Evolutionary conservation across 2,329 filamentous ascomycete genomes (phyloP).

Genomic region (Aureobasidium lini): DNA sequence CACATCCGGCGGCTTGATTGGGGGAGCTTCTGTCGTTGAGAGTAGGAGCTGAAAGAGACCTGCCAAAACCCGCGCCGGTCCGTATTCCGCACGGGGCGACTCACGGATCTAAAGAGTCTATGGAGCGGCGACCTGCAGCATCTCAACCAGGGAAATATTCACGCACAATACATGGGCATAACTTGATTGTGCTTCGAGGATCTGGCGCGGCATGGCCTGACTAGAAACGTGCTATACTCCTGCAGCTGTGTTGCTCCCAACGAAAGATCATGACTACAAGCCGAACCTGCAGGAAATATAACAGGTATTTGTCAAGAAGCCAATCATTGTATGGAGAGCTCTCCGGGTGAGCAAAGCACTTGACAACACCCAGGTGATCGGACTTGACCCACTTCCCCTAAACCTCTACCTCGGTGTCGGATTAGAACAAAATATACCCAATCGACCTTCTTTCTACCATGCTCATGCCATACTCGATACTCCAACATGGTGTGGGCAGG

Average conservation of each 20-base stretch:
- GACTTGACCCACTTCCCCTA: background rate
- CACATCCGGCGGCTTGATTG: background rate
- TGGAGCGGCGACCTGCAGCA: slow-evolving; percentile 5
- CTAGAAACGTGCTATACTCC: slow-evolving; percentile 4
- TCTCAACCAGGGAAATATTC: slow-evolving; percentile 6
- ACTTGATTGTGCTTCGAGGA: slow-evolving; percentile 9
- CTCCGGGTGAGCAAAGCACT: background rate
- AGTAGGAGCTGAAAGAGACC: background rate
- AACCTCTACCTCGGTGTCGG: background rate
- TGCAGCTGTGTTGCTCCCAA: background rate
- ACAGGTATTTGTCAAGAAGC: background rate
- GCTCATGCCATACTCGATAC: background rate
- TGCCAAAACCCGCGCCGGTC: slow-evolving; percentile 6
- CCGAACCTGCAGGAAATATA: background rate
- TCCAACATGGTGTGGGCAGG: background rate
- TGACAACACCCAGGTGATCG: background rate
- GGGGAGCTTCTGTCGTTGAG: background rate
- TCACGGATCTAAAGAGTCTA: background rate
- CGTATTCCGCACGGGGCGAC: slow-evolving; percentile 6
- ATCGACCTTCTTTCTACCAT: slow-evolving; percentile 7
- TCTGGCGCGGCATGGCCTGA: slow-evolving; percentile 3
- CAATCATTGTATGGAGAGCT: background rate
- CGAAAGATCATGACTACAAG: background rate
- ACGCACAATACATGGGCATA: slow-evolving; percentile 1
- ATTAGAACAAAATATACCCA: slow-evolving; percentile 1